These are phyloP conservation scores for Naegleria fowleri DNA, from an alignment of 208 protist genomes.

Conservation along the genomic window DNA sequence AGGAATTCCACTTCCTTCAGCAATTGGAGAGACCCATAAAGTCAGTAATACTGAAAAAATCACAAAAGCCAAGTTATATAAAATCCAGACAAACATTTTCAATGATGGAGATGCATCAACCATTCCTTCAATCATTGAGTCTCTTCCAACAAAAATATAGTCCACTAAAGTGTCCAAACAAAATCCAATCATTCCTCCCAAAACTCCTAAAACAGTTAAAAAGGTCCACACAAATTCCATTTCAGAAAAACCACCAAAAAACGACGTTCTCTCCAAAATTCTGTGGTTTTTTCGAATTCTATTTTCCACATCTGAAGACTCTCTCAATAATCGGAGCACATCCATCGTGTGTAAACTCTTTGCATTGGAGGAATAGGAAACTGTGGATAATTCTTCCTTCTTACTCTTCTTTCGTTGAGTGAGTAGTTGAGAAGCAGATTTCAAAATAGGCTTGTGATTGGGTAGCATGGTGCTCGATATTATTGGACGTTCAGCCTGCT, in stretches of 20 bases:
- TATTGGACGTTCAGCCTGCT: too few relatives aligned
- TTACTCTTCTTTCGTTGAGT: neutral
- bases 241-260: neutral
- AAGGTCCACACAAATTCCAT: conserved; percentile 10
- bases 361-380: neutral
- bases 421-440: too few relatives aligned
- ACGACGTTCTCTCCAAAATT: neutral
- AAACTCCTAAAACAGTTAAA: neutral
- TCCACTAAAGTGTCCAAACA: neutral
- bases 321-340: neutral
- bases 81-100: neutral
- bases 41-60: neutral
- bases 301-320: neutral
- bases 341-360: neutral
- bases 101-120: neutral
- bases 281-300: neutral
- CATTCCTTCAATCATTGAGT: neutral
- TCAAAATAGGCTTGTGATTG: too few relatives aligned
- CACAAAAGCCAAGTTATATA: neutral
- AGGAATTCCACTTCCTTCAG: neutral
- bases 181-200: neutral
- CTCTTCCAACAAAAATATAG: neutral
- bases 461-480: too few relatives aligned
- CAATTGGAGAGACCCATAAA: neutral
- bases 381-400: neutral